These are phyloP conservation scores for Capronia americana DNA, from an alignment of 2,329 filamentous ascomycete genomes.

Conservation along the genomic window DNA sequence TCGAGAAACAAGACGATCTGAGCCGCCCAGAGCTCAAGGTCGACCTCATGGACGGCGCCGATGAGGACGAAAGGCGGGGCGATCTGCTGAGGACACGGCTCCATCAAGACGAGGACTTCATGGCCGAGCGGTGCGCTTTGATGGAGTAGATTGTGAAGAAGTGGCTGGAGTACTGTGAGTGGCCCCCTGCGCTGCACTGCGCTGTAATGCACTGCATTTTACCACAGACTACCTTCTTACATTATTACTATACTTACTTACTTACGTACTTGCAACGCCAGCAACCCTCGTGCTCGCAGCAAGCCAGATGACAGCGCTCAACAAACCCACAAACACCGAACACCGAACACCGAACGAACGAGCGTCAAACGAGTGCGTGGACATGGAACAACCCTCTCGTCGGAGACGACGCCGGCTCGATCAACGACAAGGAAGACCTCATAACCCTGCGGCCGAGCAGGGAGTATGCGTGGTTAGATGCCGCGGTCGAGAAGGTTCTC, in stretches of 20 bases:
- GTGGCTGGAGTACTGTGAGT: slow-evolving; percentile 3
- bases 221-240: no score
- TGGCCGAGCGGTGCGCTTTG: not conserved
- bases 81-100: not conserved
- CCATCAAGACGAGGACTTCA: not conserved
- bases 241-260: not conserved
- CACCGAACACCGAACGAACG: slow-evolving; percentile 44
- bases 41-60: slow-evolving; percentile 7
- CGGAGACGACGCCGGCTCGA: slow-evolving; percentile 43
- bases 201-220: no score
- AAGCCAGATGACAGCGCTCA: slow-evolving; percentile 41
- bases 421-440: slow-evolving; percentile 50
- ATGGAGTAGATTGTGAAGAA: not conserved
- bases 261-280: slow-evolving; percentile 7
- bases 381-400: slow-evolving; percentile 38
- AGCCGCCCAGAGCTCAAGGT: slow-evolving; percentile 40
- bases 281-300: slow-evolving; percentile 36
- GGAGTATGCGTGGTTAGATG: slow-evolving; percentile 51
- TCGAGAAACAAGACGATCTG: slow-evolving; percentile 43
- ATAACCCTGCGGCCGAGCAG: slow-evolving; percentile 48
- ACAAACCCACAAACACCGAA: slow-evolving; percentile 44
- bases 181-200: not conserved
- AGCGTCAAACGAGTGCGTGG: slow-evolving; percentile 44
- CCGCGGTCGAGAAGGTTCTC: slow-evolving; percentile 42
- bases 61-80: not conserved